Conservation (phyloP, 164 flowering plant species). For the Chimonanthus salicifolius region DNA sequence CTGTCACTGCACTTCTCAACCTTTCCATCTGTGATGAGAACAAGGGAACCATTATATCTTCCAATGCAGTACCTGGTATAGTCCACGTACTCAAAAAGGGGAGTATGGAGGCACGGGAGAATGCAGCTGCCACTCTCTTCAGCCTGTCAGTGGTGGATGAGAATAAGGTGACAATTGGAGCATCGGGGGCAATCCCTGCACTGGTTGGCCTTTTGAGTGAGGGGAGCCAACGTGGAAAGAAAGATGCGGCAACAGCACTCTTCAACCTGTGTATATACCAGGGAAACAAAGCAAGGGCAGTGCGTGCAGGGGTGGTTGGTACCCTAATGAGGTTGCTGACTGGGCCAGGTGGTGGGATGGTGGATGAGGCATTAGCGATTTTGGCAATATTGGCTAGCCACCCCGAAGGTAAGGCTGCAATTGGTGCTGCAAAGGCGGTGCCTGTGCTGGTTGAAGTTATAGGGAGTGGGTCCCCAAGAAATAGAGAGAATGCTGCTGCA, state of each 20-base stretch:
- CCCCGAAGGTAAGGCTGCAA: constrained; percentile 70
- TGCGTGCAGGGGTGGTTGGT: constrained; percentile 76
- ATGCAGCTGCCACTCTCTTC: constrained; percentile 96
- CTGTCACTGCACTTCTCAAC: constrained; percentile 89
- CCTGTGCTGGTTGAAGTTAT: constrained; percentile 74
- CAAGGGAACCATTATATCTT: constrained; percentile 62
- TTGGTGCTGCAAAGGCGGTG: constrained; percentile 71
- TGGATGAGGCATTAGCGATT: constrained; percentile 87
- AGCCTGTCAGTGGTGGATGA: constrained; percentile 88
- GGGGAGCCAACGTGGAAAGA: constrained; percentile 88
- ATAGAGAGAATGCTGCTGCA: constrained; percentile 90
- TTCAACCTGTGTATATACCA: constrained; percentile 89
- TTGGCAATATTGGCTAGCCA: constrained; percentile 84
- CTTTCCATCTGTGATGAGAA: constrained; percentile 90
- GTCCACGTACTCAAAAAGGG: constrained; percentile 82
- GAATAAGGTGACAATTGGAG: constrained; percentile 75
- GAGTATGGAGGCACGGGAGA: constrained; percentile 92
- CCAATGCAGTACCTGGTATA: constrained; percentile 81
- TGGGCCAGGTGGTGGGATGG: constrained; percentile 72
- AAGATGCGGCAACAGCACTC: constrained; percentile 94
- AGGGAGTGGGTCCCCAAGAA: constrained; percentile 76
- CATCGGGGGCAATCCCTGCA: constrained; percentile 78
- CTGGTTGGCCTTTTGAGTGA: constrained; percentile 72
- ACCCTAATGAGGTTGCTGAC: constrained; percentile 64
- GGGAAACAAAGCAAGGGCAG: constrained; percentile 88